Evolutionary conservation across 371 early-diverging fungal genomes (phyloP).

Genomic region (Paramicrosporidium saccamoebae): DNA sequence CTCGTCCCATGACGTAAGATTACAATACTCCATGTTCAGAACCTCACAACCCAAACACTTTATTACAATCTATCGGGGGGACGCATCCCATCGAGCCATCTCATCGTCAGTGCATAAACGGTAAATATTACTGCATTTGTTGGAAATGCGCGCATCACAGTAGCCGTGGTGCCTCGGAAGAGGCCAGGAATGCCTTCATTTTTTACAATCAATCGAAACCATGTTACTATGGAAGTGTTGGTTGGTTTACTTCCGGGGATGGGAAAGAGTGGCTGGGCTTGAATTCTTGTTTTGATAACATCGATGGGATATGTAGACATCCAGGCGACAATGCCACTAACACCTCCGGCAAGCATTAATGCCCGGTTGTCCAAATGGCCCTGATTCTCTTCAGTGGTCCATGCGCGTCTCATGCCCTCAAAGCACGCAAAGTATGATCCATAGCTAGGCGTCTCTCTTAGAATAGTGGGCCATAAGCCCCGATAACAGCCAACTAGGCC

Average conservation of each 20-base stretch:
- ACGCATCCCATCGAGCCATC: slow-evolving; percentile 4
- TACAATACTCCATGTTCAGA: too few relatives aligned
- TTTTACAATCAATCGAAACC: slow-evolving; percentile 19
- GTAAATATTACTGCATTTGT: slow-evolving; percentile 47
- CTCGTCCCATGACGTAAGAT: too few relatives aligned
- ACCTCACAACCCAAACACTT: too few relatives aligned
- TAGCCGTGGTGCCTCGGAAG: slow-evolving; percentile 51
- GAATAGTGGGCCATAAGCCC: slow-evolving; percentile 35
- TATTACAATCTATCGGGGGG: too few relatives aligned
- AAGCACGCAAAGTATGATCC: slow-evolving; percentile 45
- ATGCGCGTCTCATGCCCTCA: too few relatives aligned
- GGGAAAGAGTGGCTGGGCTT: slow-evolving; percentile 26
- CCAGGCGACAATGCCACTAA: slow-evolving; percentile 51
- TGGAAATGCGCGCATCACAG: slow-evolving; percentile 53
- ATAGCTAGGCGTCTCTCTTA: slow-evolving; percentile 40
- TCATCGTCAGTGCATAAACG: slow-evolving; percentile 10
- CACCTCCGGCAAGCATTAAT: slow-evolving; percentile 23
- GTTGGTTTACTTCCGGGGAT: slow-evolving; percentile 13
- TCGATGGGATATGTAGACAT: slow-evolving; percentile 33
- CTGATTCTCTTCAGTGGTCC: too few relatives aligned
- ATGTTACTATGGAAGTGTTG: slow-evolving; percentile 18
- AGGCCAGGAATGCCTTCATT: slow-evolving; percentile 32
- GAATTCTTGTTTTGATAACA: slow-evolving; percentile 35
- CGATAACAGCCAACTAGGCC: slow-evolving; percentile 40
- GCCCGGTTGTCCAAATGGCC: slow-evolving; percentile 25